These are phyloP conservation scores for Pezicula neosporulosa DNA, from an alignment of 2,329 filamentous ascomycete genomes.

Conservation along the genomic window DNA sequence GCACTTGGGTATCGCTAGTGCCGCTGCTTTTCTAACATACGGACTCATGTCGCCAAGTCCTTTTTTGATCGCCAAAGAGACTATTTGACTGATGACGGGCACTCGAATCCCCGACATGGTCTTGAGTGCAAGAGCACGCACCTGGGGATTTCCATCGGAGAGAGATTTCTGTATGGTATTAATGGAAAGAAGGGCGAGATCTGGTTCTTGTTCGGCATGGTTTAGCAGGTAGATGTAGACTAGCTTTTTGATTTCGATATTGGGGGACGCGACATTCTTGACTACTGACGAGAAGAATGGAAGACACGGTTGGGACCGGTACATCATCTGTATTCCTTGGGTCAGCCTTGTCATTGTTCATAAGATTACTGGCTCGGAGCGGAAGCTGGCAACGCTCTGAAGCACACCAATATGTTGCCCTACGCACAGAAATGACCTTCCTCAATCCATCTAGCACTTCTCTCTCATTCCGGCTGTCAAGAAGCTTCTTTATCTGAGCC, in stretches of 20 bases:
- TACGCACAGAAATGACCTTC: conserved; percentile 76
- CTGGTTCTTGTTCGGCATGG: conserved; percentile 93
- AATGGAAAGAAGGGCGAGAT: conserved; percentile 92
- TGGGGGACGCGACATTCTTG: conserved; percentile 94
- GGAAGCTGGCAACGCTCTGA: too few species aligned
- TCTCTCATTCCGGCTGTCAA: conserved; percentile 90
- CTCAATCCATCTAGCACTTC: conserved; percentile 91
- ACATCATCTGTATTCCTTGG: conserved; percentile 73
- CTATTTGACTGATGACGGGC: conserved; percentile 96
- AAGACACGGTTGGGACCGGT: conserved; percentile 80
- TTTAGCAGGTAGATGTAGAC: conserved; percentile 98
- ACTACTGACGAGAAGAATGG: conserved; percentile 97
- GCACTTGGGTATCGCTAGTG: conserved; percentile 92
- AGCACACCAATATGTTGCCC: background rate
- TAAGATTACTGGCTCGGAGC: too few species aligned
- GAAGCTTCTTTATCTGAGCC: conserved; percentile 87
- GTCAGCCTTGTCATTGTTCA: background rate
- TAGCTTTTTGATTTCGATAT: conserved; percentile 93
- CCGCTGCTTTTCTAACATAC: conserved; percentile 87
- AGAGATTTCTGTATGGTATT: conserved; percentile 99
- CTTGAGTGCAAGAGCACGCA: conserved; percentile 85
- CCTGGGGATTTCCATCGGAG: conserved; percentile 85
- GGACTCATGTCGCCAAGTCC: conserved; percentile 93
- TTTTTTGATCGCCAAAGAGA: conserved; percentile 92
- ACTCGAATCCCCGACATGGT: conserved; percentile 98